Conservation (phyloP, 75 land plant species). For the Sequoiadendron giganteum region DNA sequence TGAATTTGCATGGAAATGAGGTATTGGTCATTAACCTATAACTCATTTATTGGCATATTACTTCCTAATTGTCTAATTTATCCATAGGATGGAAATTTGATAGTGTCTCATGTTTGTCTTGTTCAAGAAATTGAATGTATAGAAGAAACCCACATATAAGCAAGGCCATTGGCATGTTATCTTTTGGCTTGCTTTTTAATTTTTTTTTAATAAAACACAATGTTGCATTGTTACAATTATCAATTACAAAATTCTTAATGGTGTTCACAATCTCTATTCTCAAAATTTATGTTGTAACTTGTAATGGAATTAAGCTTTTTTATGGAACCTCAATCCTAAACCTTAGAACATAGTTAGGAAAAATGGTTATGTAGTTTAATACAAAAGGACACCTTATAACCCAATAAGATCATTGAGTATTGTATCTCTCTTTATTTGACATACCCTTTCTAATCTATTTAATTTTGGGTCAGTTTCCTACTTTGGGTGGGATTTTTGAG, state of each 20-base stretch:
- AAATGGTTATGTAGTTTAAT: neutral
- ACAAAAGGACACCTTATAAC: neutral
- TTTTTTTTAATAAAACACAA: neutral
- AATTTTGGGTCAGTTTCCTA: no score
- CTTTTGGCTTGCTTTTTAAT: neutral
- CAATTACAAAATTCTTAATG: neutral
- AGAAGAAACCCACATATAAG: neutral
- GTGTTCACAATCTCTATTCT: neutral
- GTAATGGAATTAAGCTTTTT: neutral
- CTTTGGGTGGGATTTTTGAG: no score
- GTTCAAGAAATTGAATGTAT: neutral
- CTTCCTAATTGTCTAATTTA: neutral
- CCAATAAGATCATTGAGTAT: neutral
- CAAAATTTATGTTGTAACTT: neutral
- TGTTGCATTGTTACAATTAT: neutral
- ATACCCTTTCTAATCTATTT: no score
- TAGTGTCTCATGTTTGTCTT: neutral
- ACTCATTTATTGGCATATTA: neutral
- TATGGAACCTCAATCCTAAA: neutral
- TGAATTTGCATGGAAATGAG: constrained; percentile 92
- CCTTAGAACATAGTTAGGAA: neutral
- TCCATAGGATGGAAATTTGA: neutral
- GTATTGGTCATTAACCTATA: constrained; percentile 23
- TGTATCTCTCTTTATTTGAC: neutral
- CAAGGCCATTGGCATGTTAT: neutral